A percentile compares a stretch with the other conserved stretches of the same genome.
Conservation (phyloP, 768 basidiomycete genomes). For the Lactarius hatsudake region DNA sequence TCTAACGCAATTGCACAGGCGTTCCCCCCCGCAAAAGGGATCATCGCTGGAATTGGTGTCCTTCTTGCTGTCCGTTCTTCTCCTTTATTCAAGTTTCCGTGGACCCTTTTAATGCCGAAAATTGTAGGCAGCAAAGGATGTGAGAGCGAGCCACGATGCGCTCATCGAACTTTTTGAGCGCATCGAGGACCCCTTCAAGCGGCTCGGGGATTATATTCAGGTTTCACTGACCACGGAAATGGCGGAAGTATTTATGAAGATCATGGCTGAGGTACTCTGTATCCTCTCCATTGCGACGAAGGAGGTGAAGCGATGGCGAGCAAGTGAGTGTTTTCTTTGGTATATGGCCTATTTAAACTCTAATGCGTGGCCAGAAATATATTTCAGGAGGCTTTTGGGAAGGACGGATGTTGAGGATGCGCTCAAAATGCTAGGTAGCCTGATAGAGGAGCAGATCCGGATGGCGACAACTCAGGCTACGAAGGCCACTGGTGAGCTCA, state of each 20-base stretch:
- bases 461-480: background rate
- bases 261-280: background rate
- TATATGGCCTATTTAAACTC: background rate
- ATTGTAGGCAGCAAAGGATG: slow-evolving; percentile 1
- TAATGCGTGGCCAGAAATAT: background rate
- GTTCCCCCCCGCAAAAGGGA: background rate
- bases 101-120: background rate
- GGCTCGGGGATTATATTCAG: background rate
- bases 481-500: background rate
- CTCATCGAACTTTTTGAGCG: slow-evolving; percentile 1
- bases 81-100: background rate
- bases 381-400: background rate
- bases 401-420: background rate
- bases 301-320: background rate
- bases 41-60: background rate
- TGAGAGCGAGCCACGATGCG: background rate
- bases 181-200: background rate
- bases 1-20: background rate
- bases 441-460: background rate
- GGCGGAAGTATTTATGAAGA: background rate
- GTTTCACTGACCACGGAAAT: background rate
- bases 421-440: background rate
- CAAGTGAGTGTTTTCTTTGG: background rate
- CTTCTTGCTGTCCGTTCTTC: background rate
- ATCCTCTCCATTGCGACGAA: background rate